phyloP scores from a whole-genome alignment of 768 basidiomycete genomes.

The Boletus sensibilis region DNA sequence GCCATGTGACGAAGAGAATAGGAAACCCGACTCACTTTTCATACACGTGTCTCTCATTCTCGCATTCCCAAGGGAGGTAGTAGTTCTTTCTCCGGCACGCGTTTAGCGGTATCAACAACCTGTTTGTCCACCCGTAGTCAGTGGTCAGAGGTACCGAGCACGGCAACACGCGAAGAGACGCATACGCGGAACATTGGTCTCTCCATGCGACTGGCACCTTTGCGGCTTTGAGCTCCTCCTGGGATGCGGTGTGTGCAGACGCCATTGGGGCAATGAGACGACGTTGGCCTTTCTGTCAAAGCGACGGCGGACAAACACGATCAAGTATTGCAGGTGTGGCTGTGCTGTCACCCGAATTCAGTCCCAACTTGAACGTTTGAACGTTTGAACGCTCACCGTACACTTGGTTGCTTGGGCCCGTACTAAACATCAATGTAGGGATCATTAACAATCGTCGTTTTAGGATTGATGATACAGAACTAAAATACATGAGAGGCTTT shows the following conservation, averaged over 20 bases:
- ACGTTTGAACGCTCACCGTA: too few relatives aligned
- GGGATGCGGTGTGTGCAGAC: slow-evolving; percentile 76
- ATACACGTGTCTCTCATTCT: slow-evolving; percentile 81
- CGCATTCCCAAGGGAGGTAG: slow-evolving; percentile 93
- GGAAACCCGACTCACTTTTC: slow-evolving; percentile 60
- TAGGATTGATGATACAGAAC: too few relatives aligned
- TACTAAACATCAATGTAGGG: too few relatives aligned
- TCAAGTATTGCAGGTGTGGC: slow-evolving; percentile 15
- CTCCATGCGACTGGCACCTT: slow-evolving; percentile 80
- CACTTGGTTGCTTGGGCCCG: too few relatives aligned
- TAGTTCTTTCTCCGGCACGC: slow-evolving; percentile 73
- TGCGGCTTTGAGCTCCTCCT: slow-evolving; percentile 73
- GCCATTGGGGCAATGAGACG: slow-evolving; percentile 46
- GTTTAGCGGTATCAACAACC: slow-evolving; percentile 85
- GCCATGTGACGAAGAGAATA: neutral
- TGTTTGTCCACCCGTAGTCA: slow-evolving; percentile 29
- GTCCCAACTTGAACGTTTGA: too few relatives aligned
- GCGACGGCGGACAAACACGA: neutral
- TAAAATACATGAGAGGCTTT: too few relatives aligned
- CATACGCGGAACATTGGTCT: slow-evolving; percentile 90
- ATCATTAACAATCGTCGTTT: too few relatives aligned
- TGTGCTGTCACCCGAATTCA: slow-evolving; percentile 9
- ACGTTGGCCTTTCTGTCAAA: neutral
- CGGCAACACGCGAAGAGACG: slow-evolving; percentile 11
- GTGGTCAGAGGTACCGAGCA: neutral